Conservation (phyloP, 2,329 filamentous ascomycete species). For the Fonsecaea pedrosoi region DNA sequence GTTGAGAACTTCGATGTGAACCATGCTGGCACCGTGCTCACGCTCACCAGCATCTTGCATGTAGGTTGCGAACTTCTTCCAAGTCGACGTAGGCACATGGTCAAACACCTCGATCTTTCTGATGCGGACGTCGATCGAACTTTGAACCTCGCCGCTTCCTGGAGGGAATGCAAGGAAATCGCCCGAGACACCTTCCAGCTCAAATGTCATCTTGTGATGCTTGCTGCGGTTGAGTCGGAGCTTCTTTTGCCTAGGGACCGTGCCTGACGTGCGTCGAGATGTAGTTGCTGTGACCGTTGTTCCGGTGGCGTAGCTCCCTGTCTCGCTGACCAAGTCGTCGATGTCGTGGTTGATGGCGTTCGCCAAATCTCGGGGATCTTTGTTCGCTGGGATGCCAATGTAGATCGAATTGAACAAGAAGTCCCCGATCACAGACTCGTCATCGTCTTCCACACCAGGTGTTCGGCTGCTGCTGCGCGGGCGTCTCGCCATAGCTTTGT, state of each 20-base stretch:
- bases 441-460: slow-evolving; percentile 66
- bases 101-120: slow-evolving; percentile 89
- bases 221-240: slow-evolving; percentile 83
- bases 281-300: slow-evolving; percentile 56
- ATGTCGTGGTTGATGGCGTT: slow-evolving; percentile 86
- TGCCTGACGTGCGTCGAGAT: slow-evolving; percentile 43
- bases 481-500: slow-evolving; percentile 77
- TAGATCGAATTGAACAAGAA: slow-evolving; percentile 99
- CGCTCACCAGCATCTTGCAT: slow-evolving; percentile 85
- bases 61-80: slow-evolving; percentile 97
- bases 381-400: slow-evolving; percentile 86
- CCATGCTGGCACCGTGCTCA: slow-evolving; percentile 86
- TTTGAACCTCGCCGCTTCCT: slow-evolving; percentile 79
- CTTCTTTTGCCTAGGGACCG: slow-evolving; percentile 57
- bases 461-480: slow-evolving; percentile 64
- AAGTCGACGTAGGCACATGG: slow-evolving; percentile 91
- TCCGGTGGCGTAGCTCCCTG: slow-evolving; percentile 83
- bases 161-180: slow-evolving; percentile 83
- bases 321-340: slow-evolving; percentile 85
- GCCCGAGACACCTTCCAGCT: slow-evolving; percentile 81
- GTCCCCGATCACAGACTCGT: slow-evolving; percentile 87
- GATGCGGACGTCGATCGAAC: slow-evolving; percentile 82
- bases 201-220: slow-evolving; percentile 93
- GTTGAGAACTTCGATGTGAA: slow-evolving; percentile 85
- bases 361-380: slow-evolving; percentile 81